phyloP scores from a whole-genome alignment of 169 alveolate species.

The Plasmodium vivax region DNA sequence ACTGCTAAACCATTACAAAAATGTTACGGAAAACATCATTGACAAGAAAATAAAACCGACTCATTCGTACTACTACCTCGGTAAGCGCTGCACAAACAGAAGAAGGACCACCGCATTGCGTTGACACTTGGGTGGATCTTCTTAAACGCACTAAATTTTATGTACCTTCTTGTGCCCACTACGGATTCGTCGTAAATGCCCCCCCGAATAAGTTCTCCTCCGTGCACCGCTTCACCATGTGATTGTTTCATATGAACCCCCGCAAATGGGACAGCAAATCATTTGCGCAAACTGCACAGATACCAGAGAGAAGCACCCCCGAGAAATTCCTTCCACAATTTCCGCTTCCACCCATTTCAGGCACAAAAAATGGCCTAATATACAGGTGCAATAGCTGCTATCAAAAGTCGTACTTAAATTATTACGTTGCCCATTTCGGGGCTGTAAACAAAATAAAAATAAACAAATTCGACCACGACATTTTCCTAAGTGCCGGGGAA shows the following conservation, averaged over 20 bases:
- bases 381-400: constrained; percentile 75
- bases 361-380: constrained; percentile 71
- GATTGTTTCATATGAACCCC: neutral
- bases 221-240: neutral
- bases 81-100: neutral
- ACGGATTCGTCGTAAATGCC: neutral
- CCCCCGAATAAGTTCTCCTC: neutral
- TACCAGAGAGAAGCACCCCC: neutral
- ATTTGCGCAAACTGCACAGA: neutral
- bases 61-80: constrained; percentile 67
- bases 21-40: constrained; percentile 55
- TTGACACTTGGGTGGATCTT: neutral
- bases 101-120: neutral
- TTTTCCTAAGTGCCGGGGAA: constrained; percentile 74
- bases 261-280: neutral
- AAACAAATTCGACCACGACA: constrained; percentile 66
- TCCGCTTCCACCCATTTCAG: neutral
- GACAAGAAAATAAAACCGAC: constrained; percentile 65
- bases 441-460: constrained; percentile 65
- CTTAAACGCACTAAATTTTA: neutral
- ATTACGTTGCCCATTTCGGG: constrained; percentile 66
- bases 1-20: constrained; percentile 49
- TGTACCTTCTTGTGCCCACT: neutral
- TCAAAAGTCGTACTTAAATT: constrained; percentile 60
- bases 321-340: neutral